Percentiles rank a stretch among this genome's conserved stretches.
Conservation (phyloP, 1,284 basidiomycete species). For the Malassezia arunalokei region DNA sequence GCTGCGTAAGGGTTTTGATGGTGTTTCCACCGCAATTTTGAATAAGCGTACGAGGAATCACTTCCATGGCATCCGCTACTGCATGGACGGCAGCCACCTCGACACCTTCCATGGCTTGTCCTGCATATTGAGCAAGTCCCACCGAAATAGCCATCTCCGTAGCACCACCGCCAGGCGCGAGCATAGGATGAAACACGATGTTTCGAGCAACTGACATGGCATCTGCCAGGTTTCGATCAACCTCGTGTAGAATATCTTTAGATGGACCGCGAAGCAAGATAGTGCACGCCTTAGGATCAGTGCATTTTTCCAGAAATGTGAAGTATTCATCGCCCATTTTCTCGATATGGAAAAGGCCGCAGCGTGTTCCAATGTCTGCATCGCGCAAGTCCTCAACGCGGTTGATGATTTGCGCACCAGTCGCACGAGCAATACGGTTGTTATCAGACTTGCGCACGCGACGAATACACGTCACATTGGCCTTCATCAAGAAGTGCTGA, state of each 20-base stretch:
- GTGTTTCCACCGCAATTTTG: conserved; percentile 94
- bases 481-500: conserved; percentile 79
- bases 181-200: conserved; percentile 82
- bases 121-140: conserved; percentile 70
- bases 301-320: conserved; percentile 85
- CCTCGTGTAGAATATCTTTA: conserved; percentile 95
- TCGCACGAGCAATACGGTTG: conserved; percentile 90
- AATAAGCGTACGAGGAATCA: conserved; percentile 85
- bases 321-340: conserved; percentile 97
- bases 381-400: conserved; percentile 88
- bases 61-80: conserved; percentile 91
- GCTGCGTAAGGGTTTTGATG: conserved; percentile 78
- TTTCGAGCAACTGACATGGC: conserved; percentile 96
- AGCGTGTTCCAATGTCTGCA: conserved; percentile 76
- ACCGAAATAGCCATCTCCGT: conserved; percentile 96
- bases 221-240: conserved; percentile 91
- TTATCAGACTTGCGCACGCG: conserved; percentile 96
- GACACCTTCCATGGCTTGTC: conserved; percentile 56
- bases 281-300: conserved; percentile 89
- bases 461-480: conserved; percentile 80
- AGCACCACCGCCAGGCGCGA: conserved; percentile 87
- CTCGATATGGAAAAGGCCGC: conserved; percentile 88
- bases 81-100: conserved; percentile 82
- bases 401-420: conserved; percentile 93
- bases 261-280: conserved; percentile 95